phyloP scores from a whole-genome alignment of 768 basidiomycete species.

The Serendipita sp. region DNA sequence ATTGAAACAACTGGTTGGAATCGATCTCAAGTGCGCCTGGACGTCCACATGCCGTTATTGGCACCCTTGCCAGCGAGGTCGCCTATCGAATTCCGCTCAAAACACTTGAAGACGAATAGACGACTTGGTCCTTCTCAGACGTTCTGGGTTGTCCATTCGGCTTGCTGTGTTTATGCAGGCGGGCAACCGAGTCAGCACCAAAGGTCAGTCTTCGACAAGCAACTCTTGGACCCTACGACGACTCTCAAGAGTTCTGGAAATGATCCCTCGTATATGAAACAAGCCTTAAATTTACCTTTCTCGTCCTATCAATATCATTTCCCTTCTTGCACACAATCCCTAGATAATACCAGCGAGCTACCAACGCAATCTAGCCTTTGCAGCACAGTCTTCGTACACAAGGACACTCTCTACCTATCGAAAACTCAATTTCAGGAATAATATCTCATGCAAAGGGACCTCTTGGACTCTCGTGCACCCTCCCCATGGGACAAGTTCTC shows the following conservation, averaged over 20 bases:
- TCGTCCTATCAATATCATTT: conserved; percentile 10
- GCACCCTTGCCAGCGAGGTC: no score
- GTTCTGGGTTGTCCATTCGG: no score
- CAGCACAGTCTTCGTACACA: conserved; percentile 68
- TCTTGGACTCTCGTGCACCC: conserved; percentile 1
- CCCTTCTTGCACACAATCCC: conserved; percentile 6
- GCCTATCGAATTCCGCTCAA: no score
- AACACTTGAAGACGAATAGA: no score
- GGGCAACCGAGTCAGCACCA: no score
- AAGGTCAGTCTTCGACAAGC: no score
- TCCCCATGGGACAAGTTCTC: conserved; percentile 64
- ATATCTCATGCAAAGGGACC: neutral
- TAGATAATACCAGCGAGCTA: neutral
- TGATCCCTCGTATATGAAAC: conserved; percentile 42
- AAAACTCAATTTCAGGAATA: neutral
- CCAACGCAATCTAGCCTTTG: conserved; percentile 34
- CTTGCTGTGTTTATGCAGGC: no score
- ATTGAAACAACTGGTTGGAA: no score
- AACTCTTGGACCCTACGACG: no score
- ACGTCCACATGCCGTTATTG: no score
- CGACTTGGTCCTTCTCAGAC: no score
- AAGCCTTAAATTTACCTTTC: conserved; percentile 11
- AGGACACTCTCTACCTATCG: conserved; percentile 51
- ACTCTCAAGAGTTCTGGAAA: conserved; percentile 12
- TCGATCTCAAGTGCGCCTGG: no score